Evolutionary conservation across 495 filamentous ascomycete genomes (phyloP).

Genomic region (Penicillium subrubescens): DNA sequence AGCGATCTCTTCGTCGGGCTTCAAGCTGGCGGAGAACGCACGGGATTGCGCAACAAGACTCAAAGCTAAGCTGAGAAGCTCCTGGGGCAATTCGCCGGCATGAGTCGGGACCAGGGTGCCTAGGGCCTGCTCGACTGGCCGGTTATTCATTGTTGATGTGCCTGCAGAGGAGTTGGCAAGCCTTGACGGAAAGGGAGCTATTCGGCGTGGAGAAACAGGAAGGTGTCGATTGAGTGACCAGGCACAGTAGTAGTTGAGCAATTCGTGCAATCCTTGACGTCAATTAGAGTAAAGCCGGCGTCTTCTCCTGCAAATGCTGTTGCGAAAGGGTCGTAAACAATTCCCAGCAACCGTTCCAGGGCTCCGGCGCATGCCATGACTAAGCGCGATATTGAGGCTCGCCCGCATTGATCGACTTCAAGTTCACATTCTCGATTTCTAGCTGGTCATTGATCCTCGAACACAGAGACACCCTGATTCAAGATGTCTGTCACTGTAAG

Average conservation of each 20-base stretch:
- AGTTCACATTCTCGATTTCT: neutral
- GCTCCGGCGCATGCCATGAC: conserved; percentile 23
- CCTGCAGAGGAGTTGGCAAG: conserved; percentile 3
- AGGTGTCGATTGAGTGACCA: neutral
- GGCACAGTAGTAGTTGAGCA: neutral
- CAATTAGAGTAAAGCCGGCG: neutral
- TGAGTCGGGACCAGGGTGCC: conserved; percentile 77
- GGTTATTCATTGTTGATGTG: conserved; percentile 48
- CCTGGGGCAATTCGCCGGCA: conserved; percentile 67
- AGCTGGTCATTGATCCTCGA: neutral
- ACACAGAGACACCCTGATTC: neutral
- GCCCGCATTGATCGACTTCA: conserved; percentile 10
- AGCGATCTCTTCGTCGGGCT: conserved; percentile 85
- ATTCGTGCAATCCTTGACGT: neutral
- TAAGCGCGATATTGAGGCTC: conserved; percentile 17
- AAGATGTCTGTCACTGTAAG: conserved; percentile 42
- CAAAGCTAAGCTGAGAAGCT: conserved; percentile 73
- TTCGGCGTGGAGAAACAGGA: neutral
- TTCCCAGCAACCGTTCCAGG: conserved; percentile 1
- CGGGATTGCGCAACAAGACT: conserved; percentile 88
- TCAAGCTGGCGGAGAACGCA: conserved; percentile 74
- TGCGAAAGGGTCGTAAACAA: conserved; percentile 14
- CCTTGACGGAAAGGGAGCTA: neutral
- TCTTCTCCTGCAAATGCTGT: neutral
- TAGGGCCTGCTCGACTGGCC: conserved; percentile 74